phyloP scores from a whole-genome alignment of 129 eudicot species.

The Tanacetum coccineum region DNA sequence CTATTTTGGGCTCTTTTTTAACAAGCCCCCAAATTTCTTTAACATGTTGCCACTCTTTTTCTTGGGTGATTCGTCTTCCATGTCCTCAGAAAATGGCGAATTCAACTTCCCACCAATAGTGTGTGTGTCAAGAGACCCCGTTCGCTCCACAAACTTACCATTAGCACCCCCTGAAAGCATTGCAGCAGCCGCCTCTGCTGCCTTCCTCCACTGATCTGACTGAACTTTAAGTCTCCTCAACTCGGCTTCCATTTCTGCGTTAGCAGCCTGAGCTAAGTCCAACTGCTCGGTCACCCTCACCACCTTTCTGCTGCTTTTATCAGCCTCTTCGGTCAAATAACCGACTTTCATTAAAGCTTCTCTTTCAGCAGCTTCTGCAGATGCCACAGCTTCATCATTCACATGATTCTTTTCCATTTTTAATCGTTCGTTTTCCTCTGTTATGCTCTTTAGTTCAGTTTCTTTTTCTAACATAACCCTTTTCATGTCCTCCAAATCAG shows the following conservation, averaged over 20 bases:
- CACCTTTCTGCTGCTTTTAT: conserved; percentile 52
- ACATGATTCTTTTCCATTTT: conserved; percentile 41
- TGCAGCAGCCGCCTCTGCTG: conserved; percentile 95
- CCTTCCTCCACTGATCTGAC: conserved; percentile 97
- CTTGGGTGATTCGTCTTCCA: conserved; percentile 77
- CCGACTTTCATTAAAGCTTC: conserved; percentile 67
- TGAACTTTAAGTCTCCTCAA: conserved; percentile 84
- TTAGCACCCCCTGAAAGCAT: conserved; percentile 61
- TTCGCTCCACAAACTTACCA: conserved; percentile 60
- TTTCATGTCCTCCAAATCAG: conserved; percentile 43
- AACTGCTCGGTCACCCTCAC: conserved; percentile 53
- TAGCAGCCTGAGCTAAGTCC: conserved; percentile 77
- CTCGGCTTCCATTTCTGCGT: conserved; percentile 81
- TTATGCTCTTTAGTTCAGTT: conserved; percentile 33
- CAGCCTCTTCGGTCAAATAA: conserved; percentile 66
- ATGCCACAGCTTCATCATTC: conserved; percentile 40
- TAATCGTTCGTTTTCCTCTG: conserved; percentile 67
- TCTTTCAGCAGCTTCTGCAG: conserved; percentile 55
- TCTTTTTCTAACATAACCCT: conserved; percentile 47
- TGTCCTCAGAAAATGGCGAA: conserved; percentile 56
- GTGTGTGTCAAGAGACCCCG: conserved; percentile 65
- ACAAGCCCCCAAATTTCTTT: conserved; percentile 72
- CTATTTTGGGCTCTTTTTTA: conserved; percentile 81
- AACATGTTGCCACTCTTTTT: conserved; percentile 82
- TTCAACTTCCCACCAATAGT: conserved; percentile 60